These are phyloP conservation scores for Lenwebbia sp. DNA, from an alignment of 345 rosid genomes.

Conservation along the genomic window DNA sequence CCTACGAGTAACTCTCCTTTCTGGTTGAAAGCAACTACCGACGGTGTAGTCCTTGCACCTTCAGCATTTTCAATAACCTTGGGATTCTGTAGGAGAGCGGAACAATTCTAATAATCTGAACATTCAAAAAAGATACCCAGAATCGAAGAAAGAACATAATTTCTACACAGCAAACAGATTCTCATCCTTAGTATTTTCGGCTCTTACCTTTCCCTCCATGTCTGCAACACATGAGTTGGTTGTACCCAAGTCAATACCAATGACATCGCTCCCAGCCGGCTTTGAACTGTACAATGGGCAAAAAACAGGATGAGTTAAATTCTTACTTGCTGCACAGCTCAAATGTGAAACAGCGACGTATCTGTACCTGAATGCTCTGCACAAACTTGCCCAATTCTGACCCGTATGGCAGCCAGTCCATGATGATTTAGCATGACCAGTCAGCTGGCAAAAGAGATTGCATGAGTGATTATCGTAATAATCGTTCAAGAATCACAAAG, in stretches of 20 bases:
- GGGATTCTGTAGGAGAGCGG: conserved; percentile 33
- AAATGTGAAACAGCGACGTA: background rate
- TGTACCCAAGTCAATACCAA: conserved; percentile 96
- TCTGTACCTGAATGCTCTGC: conserved; percentile 72
- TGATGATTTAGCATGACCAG: conserved; percentile 38
- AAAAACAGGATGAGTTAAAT: background rate
- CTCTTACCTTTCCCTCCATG: conserved; percentile 90
- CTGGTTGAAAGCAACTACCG: conserved; percentile 72
- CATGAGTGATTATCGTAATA: background rate
- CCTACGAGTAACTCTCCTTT: conserved; percentile 79
- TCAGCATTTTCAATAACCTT: conserved; percentile 89
- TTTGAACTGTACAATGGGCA: conserved; percentile 37
- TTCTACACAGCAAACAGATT: background rate
- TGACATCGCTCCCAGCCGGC: conserved; percentile 78
- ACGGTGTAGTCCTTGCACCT: conserved; percentile 91
- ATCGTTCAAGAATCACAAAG: background rate
- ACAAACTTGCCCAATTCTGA: conserved; percentile 32
- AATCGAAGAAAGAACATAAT: no score
- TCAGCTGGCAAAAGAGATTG: conserved; percentile 24
- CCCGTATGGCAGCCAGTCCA: conserved; percentile 22
- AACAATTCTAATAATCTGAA: background rate
- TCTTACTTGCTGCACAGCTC: background rate
- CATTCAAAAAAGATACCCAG: background rate
- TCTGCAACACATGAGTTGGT: conserved; percentile 97
- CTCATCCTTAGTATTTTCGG: background rate